These are phyloP conservation scores for Sonneratia alba DNA, from an alignment of 345 rosid genomes.

Conservation along the genomic window DNA sequence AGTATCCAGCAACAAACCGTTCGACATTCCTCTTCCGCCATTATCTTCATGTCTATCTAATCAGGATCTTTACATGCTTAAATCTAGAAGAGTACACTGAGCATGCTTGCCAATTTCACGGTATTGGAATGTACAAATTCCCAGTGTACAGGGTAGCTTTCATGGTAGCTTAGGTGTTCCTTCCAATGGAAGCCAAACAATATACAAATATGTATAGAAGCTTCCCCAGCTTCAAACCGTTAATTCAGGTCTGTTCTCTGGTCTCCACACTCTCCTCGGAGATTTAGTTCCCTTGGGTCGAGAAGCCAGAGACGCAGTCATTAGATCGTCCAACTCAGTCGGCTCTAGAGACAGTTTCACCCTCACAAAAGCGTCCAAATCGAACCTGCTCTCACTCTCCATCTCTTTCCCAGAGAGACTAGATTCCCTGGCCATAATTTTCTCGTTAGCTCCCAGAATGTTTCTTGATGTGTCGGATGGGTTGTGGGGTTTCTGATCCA, in stretches of 20 bases:
- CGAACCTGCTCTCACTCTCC: constrained; percentile 31
- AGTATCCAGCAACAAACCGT: too few relatives aligned
- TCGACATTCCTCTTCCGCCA: background rate
- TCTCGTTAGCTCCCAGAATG: constrained; percentile 19
- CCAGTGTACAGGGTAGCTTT: background rate
- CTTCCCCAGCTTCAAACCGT: background rate
- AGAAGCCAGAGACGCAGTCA: constrained; percentile 23
- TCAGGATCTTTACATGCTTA: background rate
- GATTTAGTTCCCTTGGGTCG: constrained; percentile 15
- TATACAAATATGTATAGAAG: background rate
- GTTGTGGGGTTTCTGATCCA: constrained; percentile 40
- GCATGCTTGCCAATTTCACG: background rate
- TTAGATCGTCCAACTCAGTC: constrained; percentile 35
- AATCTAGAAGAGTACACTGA: background rate
- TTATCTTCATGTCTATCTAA: background rate
- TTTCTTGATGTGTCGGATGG: constrained; percentile 20
- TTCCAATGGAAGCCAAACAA: background rate
- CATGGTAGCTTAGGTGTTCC: background rate
- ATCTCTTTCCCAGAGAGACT: constrained; percentile 23
- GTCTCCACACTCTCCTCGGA: constrained; percentile 36
- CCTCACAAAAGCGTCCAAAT: constrained; percentile 54
- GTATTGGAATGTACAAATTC: background rate
- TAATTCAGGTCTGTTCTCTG: constrained; percentile 14
- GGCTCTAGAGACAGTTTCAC: constrained; percentile 51
- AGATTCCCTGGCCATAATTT: constrained; percentile 7